Conservation (phyloP, 495 filamentous ascomycete species). For the Xylaria acuta region DNA sequence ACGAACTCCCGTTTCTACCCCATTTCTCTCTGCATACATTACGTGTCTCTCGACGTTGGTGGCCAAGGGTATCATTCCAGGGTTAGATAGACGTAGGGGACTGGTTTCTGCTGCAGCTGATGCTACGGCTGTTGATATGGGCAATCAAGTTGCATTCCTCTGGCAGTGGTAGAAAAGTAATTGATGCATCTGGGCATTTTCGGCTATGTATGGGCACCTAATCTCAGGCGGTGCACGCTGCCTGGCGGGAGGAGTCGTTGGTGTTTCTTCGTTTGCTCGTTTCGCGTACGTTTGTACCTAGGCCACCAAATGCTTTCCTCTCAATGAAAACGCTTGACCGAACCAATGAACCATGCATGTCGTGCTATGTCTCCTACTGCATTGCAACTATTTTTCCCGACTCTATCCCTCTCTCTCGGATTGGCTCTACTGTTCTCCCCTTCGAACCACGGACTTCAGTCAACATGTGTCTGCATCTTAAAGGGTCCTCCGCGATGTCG, state of each 20-base stretch:
- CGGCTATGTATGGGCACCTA: slow-evolving; percentile 41
- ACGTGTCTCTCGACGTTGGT: slow-evolving; percentile 28
- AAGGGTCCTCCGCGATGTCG: background rate
- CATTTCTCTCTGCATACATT: slow-evolving; percentile 28
- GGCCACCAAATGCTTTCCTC: slow-evolving; percentile 37
- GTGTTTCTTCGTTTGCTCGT: slow-evolving; percentile 36
- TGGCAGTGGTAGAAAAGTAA: slow-evolving; percentile 35
- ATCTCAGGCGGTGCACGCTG: slow-evolving; percentile 38
- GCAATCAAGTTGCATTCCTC: slow-evolving; percentile 28
- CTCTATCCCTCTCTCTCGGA: background rate
- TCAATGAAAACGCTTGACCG: slow-evolving; percentile 38
- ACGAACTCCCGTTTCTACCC: background rate
- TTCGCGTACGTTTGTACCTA: slow-evolving; percentile 40
- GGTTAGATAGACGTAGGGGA: slow-evolving; percentile 31
- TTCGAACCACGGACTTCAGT: background rate
- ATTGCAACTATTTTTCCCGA: background rate
- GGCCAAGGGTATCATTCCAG: slow-evolving; percentile 29
- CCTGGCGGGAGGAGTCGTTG: slow-evolving; percentile 35
- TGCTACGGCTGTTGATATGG: slow-evolving; percentile 33
- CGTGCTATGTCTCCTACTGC: background rate
- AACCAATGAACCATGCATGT: background rate
- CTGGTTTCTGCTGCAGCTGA: slow-evolving; percentile 31
- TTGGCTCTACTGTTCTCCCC: background rate
- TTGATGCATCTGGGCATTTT: slow-evolving; percentile 42
- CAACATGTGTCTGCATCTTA: background rate